phyloP scores from a whole-genome alignment of 2,329 filamentous ascomycete species.

The Nothophoma quercina region DNA sequence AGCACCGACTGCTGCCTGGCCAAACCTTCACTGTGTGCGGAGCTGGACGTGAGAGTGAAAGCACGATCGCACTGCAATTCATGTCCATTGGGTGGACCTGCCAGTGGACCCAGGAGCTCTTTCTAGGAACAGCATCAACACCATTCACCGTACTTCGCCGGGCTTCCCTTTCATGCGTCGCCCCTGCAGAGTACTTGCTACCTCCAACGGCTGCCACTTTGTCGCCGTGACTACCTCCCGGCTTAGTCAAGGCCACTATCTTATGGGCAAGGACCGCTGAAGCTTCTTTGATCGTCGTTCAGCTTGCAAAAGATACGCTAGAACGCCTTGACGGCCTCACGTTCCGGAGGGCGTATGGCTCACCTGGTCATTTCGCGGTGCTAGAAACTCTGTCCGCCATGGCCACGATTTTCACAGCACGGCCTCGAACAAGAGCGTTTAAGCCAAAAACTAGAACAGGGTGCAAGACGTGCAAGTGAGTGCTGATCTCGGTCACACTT shows the following conservation, averaged over 20 bases:
- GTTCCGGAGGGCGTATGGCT: too few relatives aligned
- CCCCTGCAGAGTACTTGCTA: too few relatives aligned
- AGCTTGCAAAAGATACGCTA: too few relatives aligned
- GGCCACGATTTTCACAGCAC: neutral
- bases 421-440: neutral
- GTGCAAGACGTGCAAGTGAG: constrained; percentile 22
- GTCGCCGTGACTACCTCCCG: too few relatives aligned
- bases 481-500: constrained; percentile 9
- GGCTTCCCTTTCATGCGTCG: too few relatives aligned
- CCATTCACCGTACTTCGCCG: neutral
- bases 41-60: neutral
- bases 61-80: neutral
- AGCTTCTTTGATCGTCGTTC: too few relatives aligned
- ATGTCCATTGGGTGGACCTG: neutral
- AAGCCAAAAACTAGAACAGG: constrained; percentile 15
- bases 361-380: too few relatives aligned
- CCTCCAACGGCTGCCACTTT: too few relatives aligned
- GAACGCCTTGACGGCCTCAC: too few relatives aligned
- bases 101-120: neutral
- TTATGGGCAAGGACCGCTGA: too few relatives aligned
- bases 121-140: neutral
- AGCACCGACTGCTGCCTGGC: constrained; percentile 1
- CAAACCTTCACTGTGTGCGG: neutral
- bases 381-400: constrained; percentile 1
- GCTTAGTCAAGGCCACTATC: too few relatives aligned